Evolutionary conservation across 164 flowering plant genomes (phyloP).

Genomic region (Umbilicus rupestris): DNA sequence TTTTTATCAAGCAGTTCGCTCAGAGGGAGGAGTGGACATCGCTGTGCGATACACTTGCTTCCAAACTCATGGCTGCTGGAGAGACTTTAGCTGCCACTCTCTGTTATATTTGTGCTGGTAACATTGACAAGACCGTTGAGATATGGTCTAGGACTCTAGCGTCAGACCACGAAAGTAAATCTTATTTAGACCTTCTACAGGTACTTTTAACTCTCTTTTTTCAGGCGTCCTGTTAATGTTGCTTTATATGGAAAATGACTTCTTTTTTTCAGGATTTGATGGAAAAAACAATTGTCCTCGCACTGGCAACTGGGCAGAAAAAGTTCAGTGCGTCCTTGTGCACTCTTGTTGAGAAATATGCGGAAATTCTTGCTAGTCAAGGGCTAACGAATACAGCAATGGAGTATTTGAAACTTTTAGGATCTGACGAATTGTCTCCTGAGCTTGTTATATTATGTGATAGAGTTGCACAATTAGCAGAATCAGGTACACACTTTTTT

Average conservation of each 20-base stretch:
- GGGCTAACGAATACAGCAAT: constrained; percentile 82
- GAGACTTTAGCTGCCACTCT: constrained; percentile 84
- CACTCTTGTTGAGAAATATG: constrained; percentile 90
- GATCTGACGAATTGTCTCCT: constrained; percentile 69
- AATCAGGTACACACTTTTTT: constrained; percentile 36
- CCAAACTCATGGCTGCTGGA: constrained; percentile 63
- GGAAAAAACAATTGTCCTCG: constrained; percentile 94
- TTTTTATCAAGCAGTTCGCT: constrained; percentile 50
- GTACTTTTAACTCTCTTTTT: constrained; percentile 21
- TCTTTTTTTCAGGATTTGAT: constrained; percentile 59
- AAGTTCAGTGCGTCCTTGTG: constrained; percentile 66
- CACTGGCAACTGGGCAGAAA: constrained; percentile 83
- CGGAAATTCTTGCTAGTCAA: constrained; percentile 91
- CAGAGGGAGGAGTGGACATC: constrained; percentile 65
- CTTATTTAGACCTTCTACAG: constrained; percentile 88
- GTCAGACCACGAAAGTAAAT: constrained; percentile 47
- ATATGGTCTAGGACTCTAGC: constrained; percentile 75
- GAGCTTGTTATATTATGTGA: constrained; percentile 74
- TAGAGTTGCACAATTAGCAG: constrained; percentile 56
- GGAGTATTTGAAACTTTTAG: constrained; percentile 81
- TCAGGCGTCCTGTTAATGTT: background rate
- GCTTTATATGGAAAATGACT: constrained; percentile 3
- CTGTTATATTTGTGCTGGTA: constrained; percentile 71
- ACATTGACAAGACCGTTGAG: constrained; percentile 48
- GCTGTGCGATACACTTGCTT: constrained; percentile 49